These are phyloP conservation scores for Aspergillus calidoustus DNA, from an alignment of 2,329 filamentous ascomycete genomes.

Conservation along the genomic window DNA sequence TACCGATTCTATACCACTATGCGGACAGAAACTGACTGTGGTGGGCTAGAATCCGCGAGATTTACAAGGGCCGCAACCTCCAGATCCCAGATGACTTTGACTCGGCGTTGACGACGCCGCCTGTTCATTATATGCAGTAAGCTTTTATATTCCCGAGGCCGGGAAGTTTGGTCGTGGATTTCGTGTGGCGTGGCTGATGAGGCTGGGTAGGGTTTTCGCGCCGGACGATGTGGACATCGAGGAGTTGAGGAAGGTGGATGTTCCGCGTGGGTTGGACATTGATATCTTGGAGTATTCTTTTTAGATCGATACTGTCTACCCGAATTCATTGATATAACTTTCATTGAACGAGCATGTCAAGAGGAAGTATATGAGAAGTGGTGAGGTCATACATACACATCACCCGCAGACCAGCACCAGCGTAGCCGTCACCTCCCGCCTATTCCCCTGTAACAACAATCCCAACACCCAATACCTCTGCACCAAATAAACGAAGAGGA, in stretches of 20 bases:
- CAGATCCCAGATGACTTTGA: slow-evolving; percentile 26
- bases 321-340: not conserved
- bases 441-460: not conserved
- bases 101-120: slow-evolving; percentile 25
- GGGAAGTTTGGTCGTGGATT: not conserved
- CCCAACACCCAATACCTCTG: not conserved
- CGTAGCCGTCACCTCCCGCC: not conserved
- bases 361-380: not conserved
- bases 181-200: not conserved
- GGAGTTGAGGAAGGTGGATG: slow-evolving; percentile 13
- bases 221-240: slow-evolving; percentile 12
- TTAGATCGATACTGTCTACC: not conserved
- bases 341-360: not conserved
- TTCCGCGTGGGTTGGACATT: slow-evolving; percentile 10
- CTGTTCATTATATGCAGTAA: slow-evolving; percentile 27
- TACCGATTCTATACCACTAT: too few relatives aligned
- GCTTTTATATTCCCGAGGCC: not conserved
- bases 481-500: slow-evolving; percentile 11
- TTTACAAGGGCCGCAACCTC: slow-evolving; percentile 20
- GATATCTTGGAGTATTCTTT: slow-evolving; percentile 5
- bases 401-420: not conserved
- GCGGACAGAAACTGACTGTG: too few relatives aligned
- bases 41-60: slow-evolving; percentile 9
- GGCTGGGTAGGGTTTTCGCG: slow-evolving; percentile 10
- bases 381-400: slow-evolving; percentile 19